Evolutionary conservation across 2,329 filamentous ascomycete genomes (phyloP).

Genomic region (Bipolaris cookei): DNA sequence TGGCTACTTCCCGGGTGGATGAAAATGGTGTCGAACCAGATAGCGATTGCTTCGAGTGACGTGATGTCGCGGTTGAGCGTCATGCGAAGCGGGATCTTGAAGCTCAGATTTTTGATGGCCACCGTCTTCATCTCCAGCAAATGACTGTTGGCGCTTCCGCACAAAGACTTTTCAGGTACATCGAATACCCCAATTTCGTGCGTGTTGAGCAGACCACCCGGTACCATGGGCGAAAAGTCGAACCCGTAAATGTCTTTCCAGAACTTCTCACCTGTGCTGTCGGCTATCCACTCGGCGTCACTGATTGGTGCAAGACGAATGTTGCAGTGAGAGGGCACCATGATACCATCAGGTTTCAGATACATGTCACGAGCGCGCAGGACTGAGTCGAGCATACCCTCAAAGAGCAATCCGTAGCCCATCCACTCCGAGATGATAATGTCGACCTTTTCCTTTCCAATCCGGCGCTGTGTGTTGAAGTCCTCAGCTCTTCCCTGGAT

Average conservation of each 20-base stretch:
- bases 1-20: conserved; percentile 59
- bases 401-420: conserved; percentile 92
- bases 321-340: conserved; percentile 85
- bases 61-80: conserved; percentile 68
- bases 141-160: conserved; percentile 69
- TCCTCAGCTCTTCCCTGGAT: conserved; percentile 89
- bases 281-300: conserved; percentile 77
- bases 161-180: conserved; percentile 37
- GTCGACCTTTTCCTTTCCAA: conserved; percentile 69
- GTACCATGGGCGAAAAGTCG: conserved; percentile 89
- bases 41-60: conserved; percentile 80
- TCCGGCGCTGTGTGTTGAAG: conserved; percentile 67
- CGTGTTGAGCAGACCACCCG: conserved; percentile 77
- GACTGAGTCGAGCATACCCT: conserved; percentile 94
- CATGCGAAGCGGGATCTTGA: conserved; percentile 71
- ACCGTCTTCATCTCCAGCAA: conserved; percentile 78
- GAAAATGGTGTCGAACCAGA: conserved; percentile 97
- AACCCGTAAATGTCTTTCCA: conserved; percentile 96
- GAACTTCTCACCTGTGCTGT: conserved; percentile 72
- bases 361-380: conserved; percentile 88
- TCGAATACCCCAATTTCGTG: conserved; percentile 44
- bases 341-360: conserved; percentile 76
- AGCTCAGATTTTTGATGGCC: conserved; percentile 74
- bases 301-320: conserved; percentile 82
- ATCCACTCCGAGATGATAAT: conserved; percentile 98